Percentiles rank a stretch among this genome's conserved stretches.
Conservation (phyloP, 495 filamentous ascomycete genomes). For the Mycothermus thermophilus region DNA sequence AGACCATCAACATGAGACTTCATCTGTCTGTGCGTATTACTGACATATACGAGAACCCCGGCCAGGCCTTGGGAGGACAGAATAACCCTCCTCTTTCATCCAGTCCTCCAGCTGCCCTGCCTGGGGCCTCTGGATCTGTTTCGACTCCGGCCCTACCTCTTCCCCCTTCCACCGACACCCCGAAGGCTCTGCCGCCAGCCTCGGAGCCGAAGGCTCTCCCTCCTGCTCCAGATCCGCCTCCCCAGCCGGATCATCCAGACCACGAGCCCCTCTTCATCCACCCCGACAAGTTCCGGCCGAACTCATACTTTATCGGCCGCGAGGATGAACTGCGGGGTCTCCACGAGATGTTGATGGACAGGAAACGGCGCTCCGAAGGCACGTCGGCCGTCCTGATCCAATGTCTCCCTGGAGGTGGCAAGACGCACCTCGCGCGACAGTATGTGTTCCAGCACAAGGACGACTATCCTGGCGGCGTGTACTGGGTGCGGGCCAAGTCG, state of each 20-base stretch:
- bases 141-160: slow-evolving; percentile 2
- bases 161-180: slow-evolving; percentile 1
- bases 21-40: not conserved
- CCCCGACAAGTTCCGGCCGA: slow-evolving; percentile 64
- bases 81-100: no score
- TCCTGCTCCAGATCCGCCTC: not conserved
- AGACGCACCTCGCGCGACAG: slow-evolving; percentile 69
- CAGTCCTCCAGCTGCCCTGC: no score
- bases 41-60: no score
- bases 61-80: no score
- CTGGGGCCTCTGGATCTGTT: no score
- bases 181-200: no score
- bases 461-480: slow-evolving; percentile 60
- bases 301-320: slow-evolving; percentile 63
- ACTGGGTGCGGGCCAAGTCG: slow-evolving; percentile 65
- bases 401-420: slow-evolving; percentile 64
- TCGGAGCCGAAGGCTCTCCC: no score
- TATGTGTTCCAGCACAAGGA: slow-evolving; percentile 58
- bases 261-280: slow-evolving; percentile 46
- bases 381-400: slow-evolving; percentile 57
- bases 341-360: slow-evolving; percentile 52
- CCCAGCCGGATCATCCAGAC: not conserved
- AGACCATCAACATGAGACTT: not conserved
- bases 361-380: slow-evolving; percentile 45
- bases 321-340: slow-evolving; percentile 53